Base-by-base conservation (phyloP, 805 yeast genomes). In the Yamadazyma laniorum region DNA sequence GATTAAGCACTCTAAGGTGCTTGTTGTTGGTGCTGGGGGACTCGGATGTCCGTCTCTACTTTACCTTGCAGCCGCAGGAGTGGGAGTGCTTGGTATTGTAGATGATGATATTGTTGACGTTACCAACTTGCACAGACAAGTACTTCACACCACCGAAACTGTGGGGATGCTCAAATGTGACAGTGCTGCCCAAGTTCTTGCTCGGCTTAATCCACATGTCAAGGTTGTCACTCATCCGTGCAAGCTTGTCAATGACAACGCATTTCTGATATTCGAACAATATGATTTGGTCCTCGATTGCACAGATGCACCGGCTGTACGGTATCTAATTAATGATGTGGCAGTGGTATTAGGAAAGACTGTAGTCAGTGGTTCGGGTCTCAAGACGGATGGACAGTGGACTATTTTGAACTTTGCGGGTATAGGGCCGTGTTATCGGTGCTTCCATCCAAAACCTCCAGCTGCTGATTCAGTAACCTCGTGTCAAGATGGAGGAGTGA, bases 1-100 rank as follows among this genome's bases (percentile, higher is more conserved):
- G 29, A 59, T 93, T 32, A 81, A 80, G 45, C 48, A 58, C 0
- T 42, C 91, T 2, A 75, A 67, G 35, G 75, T 90, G 0, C 59
- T 91, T 18, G 90, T 93, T 0, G 72, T 93, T 6, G 99, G 99
- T 1, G 97, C 97, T 1, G 99, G 99, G 8, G 99, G 99, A 0
- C 68, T 93, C 5, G 98, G 99, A 0, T 83, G 95, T 49, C 97
- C 99, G 0, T 95, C 95, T 0, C 59, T 91, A 34, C 70, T 85
- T 29, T 93, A 93, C 54, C 61, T 93, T 2, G 80, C 82, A 0
- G 96, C 95, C 0, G 84, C 95, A 0, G 99, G 99, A 4, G 65
- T 91, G 3, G 98, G 95, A 1, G 58, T 63, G 2, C 69, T 93
- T 16, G 96, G 96, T 3, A 84, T 93, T 12, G 82, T 89, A 1